Evolutionary conservation across 2,329 filamentous ascomycete species (phyloP).

Genomic region (Colletotrichum somersetense): DNA sequence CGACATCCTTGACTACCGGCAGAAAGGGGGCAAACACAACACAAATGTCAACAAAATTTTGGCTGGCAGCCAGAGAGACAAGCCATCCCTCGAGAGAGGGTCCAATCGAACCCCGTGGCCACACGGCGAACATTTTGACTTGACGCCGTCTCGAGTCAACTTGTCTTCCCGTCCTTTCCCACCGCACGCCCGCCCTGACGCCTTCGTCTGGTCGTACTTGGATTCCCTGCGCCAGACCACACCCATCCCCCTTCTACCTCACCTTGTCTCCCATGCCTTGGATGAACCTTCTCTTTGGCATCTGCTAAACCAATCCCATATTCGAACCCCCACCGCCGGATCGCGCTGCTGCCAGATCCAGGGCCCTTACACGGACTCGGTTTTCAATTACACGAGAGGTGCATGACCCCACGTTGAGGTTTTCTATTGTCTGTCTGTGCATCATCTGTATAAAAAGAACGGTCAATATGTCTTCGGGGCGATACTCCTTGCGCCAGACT

Average conservation of each 20-base stretch:
- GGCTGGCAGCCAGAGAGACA: slow-evolving; percentile 20
- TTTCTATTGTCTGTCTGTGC: slow-evolving; percentile 3
- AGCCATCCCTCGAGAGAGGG: background rate
- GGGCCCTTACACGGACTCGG: slow-evolving; percentile 30
- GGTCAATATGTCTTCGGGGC: slow-evolving; percentile 52
- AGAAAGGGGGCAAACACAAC: slow-evolving; percentile 40
- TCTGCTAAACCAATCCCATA: slow-evolving; percentile 17
- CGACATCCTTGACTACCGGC: slow-evolving; percentile 39
- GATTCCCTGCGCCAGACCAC: slow-evolving; percentile 28
- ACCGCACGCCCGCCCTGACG: slow-evolving; percentile 20
- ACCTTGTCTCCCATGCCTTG: slow-evolving; percentile 22
- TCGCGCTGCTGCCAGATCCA: slow-evolving; percentile 19
- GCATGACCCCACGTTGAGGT: slow-evolving; percentile 38
- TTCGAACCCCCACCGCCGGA: slow-evolving; percentile 28
- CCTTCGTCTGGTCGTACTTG: slow-evolving; percentile 35
- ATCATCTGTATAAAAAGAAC: slow-evolving; percentile 29
- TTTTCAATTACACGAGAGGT: slow-evolving; percentile 39
- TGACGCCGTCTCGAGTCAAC: slow-evolving; percentile 25
- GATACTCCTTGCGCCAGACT: slow-evolving; percentile 55
- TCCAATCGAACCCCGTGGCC: slow-evolving; percentile 32
- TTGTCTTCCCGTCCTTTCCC: slow-evolving; percentile 20
- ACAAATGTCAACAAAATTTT: slow-evolving; percentile 42
- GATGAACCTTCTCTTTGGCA: slow-evolving; percentile 4
- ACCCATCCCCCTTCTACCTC: slow-evolving; percentile 4
- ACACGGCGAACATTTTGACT: slow-evolving; percentile 31